phyloP scores from a whole-genome alignment of 768 basidiomycete genomes.

The Amanita inopinata region DNA sequence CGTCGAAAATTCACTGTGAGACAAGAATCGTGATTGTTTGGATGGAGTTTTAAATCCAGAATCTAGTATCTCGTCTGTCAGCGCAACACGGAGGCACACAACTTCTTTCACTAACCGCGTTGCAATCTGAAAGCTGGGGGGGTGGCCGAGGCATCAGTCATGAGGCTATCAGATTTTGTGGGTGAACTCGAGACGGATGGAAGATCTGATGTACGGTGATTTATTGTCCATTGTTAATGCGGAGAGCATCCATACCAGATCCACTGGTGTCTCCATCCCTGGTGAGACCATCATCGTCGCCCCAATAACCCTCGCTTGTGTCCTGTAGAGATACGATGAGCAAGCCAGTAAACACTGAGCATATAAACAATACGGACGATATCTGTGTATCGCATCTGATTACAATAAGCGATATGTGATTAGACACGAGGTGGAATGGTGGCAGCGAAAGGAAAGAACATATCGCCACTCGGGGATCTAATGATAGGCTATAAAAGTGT shows the following conservation, averaged over 20 bases:
- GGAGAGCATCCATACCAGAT: slow-evolving; percentile 1
- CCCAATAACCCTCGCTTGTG: slow-evolving; percentile 8
- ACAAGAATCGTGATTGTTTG: not conserved
- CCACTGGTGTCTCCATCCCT: not conserved
- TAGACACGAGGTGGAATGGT: not conserved
- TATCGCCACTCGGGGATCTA: too few relatives aligned
- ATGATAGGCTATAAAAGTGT: too few relatives aligned
- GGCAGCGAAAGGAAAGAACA: too few relatives aligned
- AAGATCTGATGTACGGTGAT: not conserved
- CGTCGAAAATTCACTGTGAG: too few relatives aligned
- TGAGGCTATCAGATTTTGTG: not conserved
- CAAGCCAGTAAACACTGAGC: not conserved
- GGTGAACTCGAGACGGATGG: not conserved
- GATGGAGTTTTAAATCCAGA: not conserved
- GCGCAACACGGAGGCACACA: not conserved
- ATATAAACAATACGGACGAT: not conserved
- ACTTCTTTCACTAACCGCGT: not conserved
- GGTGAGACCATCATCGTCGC: not conserved
- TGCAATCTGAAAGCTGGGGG: not conserved
- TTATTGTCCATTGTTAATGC: not conserved
- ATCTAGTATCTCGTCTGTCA: not conserved
- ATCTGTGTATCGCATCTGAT: slow-evolving; percentile 6
- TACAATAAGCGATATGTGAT: not conserved
- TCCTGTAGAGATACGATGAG: not conserved
- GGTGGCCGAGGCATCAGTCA: not conserved